Base-by-base conservation (phyloP, 768 basidiomycete species). In the Mycena vulgaris region DNA sequence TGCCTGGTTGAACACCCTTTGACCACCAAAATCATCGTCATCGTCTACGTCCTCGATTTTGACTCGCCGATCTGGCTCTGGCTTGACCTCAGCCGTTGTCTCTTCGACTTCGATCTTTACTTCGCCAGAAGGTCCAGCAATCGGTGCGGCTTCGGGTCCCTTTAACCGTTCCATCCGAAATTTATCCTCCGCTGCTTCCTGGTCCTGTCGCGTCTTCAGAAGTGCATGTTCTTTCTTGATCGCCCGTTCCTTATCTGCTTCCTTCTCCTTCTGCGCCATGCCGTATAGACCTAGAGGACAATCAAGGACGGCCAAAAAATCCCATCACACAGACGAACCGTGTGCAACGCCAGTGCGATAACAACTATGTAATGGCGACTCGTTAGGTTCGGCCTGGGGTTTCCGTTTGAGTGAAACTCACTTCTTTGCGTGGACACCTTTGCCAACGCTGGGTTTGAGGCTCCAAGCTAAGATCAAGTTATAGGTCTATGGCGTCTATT, bases 401-500 rank as follows among this genome's bases (percentile, higher is more conserved):
- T 51, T 17, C n/a, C 9, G 21, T 27, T 28, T 28, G 28, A 19
- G 13, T 58, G 47, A 6, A 27, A 31, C 74, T 49, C 58, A 77
- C 76, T 78, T 78, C 51, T 75, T 78, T 7, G 65, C 75, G 47
- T 74, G 68, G 0, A 73, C 27, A 30, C 76, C 74, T 57, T 76
- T 74, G 33, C 69, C 74, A 31, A 59, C 60, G 37, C 68, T 66
- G 10, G 71, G 69, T 17, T 67, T 55, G 27, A 75, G 71, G 49
- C 78, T 75, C 78, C 78, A 78, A 10, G 45, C 61, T 62, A 75
- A 49, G 19, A 79, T 72, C 9, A 79, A 63, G 56, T 79, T 79
- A 58, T 78, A 79, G 2, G 65, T 71, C 78, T 79, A 45, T 6
- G 28, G 11, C 14, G 13, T 39, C 23, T 30, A 48, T 51, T 23